A percentile compares a stretch with the other conserved stretches of the same genome.
phyloP scores from a whole-genome alignment of 2,329 filamentous ascomycete species.

The Dendryphion nanum region DNA sequence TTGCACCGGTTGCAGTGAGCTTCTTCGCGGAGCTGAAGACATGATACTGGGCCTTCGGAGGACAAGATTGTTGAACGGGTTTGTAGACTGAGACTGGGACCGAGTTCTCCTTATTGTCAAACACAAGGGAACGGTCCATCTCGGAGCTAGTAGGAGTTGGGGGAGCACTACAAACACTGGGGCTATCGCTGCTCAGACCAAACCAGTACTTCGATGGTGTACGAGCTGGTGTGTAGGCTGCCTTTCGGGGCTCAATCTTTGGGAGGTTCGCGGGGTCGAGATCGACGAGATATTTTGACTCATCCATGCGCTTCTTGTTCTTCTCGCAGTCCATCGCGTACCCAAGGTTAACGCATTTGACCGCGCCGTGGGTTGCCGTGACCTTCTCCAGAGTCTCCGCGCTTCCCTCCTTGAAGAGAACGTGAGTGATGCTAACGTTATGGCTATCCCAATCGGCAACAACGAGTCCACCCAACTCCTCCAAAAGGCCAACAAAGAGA shows the following conservation, averaged over 20 bases:
- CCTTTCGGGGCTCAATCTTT: constrained; percentile 14
- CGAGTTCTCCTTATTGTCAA: constrained; percentile 29
- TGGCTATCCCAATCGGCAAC: constrained; percentile 64
- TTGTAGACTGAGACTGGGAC: neutral
- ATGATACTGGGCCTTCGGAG: neutral
- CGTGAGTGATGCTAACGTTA: constrained; percentile 73
- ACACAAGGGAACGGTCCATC: constrained; percentile 21
- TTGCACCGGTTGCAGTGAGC: constrained; percentile 16
- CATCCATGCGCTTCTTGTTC: constrained; percentile 33
- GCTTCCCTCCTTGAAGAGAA: constrained; percentile 85
- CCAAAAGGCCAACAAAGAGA: constrained; percentile 77
- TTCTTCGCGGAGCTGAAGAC: constrained; percentile 10
- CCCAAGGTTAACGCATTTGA: constrained; percentile 82
- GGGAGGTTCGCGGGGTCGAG: constrained; percentile 16
- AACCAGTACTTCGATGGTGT: constrained; percentile 28
- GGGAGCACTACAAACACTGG: constrained; percentile 12
- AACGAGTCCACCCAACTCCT: constrained; percentile 68
- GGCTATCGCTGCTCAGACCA: neutral
- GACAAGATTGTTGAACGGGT: neutral
- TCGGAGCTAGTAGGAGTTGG: constrained; percentile 27
- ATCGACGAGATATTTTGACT: constrained; percentile 28
- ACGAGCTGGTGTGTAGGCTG: constrained; percentile 29
- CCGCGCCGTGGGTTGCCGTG: constrained; percentile 66
- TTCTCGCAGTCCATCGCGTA: constrained; percentile 71
- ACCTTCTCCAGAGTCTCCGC: constrained; percentile 81